phyloP scores from a whole-genome alignment of 768 basidiomycete genomes.

The Collybiopsis luxurians region DNA sequence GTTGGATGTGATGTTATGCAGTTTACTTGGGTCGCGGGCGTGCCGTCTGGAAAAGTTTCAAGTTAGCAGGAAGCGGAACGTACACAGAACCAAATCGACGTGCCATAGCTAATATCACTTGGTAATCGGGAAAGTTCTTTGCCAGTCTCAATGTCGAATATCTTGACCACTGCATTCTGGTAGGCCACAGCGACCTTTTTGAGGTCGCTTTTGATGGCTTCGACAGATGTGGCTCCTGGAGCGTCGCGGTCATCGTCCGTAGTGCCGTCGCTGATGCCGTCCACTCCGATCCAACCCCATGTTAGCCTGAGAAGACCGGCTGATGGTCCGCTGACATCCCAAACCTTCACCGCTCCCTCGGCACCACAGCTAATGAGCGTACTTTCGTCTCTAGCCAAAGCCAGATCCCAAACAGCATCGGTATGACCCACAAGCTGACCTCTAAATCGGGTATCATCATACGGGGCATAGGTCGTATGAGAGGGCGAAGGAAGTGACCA shows the following conservation, averaged over 20 bases:
- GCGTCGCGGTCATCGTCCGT: conserved; percentile 48
- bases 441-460: conserved; percentile 74
- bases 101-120: conserved; percentile 60
- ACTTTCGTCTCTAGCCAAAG: conserved; percentile 78
- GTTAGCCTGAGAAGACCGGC: conserved; percentile 67
- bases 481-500: conserved; percentile 78
- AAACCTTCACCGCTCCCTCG: conserved; percentile 90
- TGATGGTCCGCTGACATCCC: conserved; percentile 77
- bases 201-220: conserved; percentile 77
- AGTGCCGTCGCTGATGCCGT: conserved; percentile 37
- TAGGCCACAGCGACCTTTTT: conserved; percentile 91
- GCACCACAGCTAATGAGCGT: conserved; percentile 88
- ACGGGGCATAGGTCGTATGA: conserved; percentile 90
- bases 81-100: conserved; percentile 15
- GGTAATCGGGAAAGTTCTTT: conserved; percentile 65
- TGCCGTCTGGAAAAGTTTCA: conserved; percentile 51
- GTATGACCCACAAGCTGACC: conserved; percentile 89
- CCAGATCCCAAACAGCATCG: conserved; percentile 95
- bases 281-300: conserved; percentile 79
- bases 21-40: conserved; percentile 79
- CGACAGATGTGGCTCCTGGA: conserved; percentile 80
- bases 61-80: neutral
- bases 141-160: conserved; percentile 89
- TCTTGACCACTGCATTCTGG: conserved; percentile 83
- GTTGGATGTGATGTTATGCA: conserved; percentile 88